These are phyloP conservation scores for Drechslerella stenobrocha DNA, from an alignment of 2,329 filamentous ascomycete genomes.

Conservation along the genomic window DNA sequence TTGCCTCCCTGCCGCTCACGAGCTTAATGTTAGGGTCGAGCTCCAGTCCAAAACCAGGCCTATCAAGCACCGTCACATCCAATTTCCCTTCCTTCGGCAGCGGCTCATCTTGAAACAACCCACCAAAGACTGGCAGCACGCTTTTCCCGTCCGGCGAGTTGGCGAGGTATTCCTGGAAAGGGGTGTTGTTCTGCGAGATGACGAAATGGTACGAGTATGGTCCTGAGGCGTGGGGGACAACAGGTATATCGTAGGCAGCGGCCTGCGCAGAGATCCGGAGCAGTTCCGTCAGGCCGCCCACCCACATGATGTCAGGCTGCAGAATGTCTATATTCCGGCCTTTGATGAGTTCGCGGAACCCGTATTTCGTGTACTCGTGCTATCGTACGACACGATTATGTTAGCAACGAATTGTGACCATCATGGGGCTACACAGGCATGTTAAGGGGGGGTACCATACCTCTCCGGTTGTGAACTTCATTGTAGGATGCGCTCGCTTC, in stretches of 20 bases:
- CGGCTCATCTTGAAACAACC: constrained; percentile 86
- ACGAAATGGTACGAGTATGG: constrained; percentile 97
- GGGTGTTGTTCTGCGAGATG: constrained; percentile 86
- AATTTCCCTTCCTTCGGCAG: constrained; percentile 82
- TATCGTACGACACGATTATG: constrained; percentile 1
- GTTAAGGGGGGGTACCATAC: constrained; percentile 13
- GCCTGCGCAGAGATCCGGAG: constrained; percentile 87
- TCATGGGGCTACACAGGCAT: not conserved
- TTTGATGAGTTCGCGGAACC: constrained; percentile 91
- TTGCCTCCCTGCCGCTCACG: constrained; percentile 71
- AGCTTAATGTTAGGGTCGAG: constrained; percentile 79
- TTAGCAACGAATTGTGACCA: not conserved
- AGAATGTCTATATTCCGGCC: constrained; percentile 90
- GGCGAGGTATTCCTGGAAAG: constrained; percentile 94
- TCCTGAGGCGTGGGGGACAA: constrained; percentile 91
- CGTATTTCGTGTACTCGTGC: constrained; percentile 92
- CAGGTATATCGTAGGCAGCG: constrained; percentile 88
- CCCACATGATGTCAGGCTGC: constrained; percentile 97
- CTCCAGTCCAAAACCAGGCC: constrained; percentile 86
- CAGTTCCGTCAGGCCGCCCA: constrained; percentile 87
- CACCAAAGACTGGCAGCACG: constrained; percentile 87
- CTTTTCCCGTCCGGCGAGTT: constrained; percentile 90
- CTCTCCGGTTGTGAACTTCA: constrained; percentile 94
- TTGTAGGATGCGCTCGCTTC: constrained; percentile 83
- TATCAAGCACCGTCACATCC: constrained; percentile 77